phyloP scores from a whole-genome alignment of 306 rosid genomes.

The Fragaria ananassa region DNA sequence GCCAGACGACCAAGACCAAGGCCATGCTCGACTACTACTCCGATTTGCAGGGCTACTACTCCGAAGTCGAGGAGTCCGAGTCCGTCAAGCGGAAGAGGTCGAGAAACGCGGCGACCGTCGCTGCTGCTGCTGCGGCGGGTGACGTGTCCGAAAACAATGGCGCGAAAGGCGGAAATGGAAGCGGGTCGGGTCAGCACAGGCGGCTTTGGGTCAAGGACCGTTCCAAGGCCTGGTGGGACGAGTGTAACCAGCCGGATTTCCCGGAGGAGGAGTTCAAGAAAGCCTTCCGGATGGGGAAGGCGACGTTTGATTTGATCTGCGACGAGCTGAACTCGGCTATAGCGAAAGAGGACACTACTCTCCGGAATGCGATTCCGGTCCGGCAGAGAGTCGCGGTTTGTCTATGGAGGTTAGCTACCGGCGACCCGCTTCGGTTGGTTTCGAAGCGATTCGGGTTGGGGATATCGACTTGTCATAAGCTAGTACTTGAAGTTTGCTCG shows the following conservation, averaged over 20 bases:
- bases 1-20: constrained; percentile 33
- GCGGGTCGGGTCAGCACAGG: constrained; percentile 42
- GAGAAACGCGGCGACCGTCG: constrained; percentile 32
- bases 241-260: constrained; percentile 69
- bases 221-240: constrained; percentile 98
- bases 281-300: constrained; percentile 78
- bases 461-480: constrained; percentile 88
- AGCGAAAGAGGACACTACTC: constrained; percentile 77
- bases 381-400: constrained; percentile 89
- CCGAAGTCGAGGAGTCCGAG: constrained; percentile 53
- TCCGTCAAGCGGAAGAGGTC: constrained; percentile 46
- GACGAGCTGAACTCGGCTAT: constrained; percentile 79
- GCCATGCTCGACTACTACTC: constrained; percentile 51
- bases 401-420: constrained; percentile 89
- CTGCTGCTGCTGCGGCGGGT: constrained; percentile 18
- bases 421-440: constrained; percentile 84
- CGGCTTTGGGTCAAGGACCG: constrained; percentile 93
- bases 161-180: constrained; percentile 19
- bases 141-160: constrained; percentile 24
- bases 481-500: constrained; percentile 86
- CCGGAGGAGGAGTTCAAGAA: constrained; percentile 81
- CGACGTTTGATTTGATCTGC: constrained; percentile 75
- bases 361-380: constrained; percentile 84
- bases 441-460: constrained; percentile 84
- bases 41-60: constrained; percentile 38